Percentiles rank a stretch among this genome's conserved stretches.
phyloP scores from a whole-genome alignment of 2,329 filamentous ascomycete genomes.

The Lachnum nothofagi region DNA sequence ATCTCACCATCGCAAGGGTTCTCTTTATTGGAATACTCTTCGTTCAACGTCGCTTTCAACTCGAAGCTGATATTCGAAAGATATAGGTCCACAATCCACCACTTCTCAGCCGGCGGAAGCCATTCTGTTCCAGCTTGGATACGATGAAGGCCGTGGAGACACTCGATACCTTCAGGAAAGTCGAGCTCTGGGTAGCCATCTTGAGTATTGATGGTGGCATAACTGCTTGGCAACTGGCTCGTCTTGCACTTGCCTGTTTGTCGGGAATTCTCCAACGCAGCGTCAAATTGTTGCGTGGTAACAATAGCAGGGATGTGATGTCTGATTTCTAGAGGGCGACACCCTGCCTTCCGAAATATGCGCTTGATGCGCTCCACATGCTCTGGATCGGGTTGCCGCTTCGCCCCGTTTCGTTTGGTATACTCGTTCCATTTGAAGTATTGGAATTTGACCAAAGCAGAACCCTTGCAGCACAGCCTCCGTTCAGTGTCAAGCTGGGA shows the following conservation, averaged over 20 bases:
- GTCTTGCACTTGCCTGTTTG: slow-evolving; percentile 5
- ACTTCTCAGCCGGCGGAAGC: slow-evolving; percentile 12
- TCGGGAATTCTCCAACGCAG: slow-evolving; percentile 61
- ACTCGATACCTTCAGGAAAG: slow-evolving; percentile 16
- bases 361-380: slow-evolving; percentile 9
- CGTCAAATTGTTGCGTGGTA: slow-evolving; percentile 79
- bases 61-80: slow-evolving; percentile 17
- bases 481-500: slow-evolving; percentile 12
- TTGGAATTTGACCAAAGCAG: slow-evolving; percentile 14
- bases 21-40: slow-evolving; percentile 32
- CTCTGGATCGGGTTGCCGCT: slow-evolving; percentile 5
- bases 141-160: slow-evolving; percentile 13
- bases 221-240: slow-evolving; percentile 6
- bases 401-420: slow-evolving; percentile 6
- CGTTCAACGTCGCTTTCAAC: slow-evolving; percentile 24
- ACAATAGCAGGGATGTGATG: slow-evolving; percentile 63
- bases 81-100: slow-evolving; percentile 23
- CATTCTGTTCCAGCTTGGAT: slow-evolving; percentile 17
- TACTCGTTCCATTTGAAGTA: slow-evolving; percentile 14
- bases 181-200: slow-evolving; percentile 12
- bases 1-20: slow-evolving; percentile 28
- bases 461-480: slow-evolving; percentile 12
- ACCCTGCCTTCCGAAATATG: slow-evolving; percentile 13
- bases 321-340: slow-evolving; percentile 3
- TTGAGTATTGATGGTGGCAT: slow-evolving; percentile 7